phyloP scores from a whole-genome alignment of 139 green algal species.

The Diplosphaera chodatii region DNA sequence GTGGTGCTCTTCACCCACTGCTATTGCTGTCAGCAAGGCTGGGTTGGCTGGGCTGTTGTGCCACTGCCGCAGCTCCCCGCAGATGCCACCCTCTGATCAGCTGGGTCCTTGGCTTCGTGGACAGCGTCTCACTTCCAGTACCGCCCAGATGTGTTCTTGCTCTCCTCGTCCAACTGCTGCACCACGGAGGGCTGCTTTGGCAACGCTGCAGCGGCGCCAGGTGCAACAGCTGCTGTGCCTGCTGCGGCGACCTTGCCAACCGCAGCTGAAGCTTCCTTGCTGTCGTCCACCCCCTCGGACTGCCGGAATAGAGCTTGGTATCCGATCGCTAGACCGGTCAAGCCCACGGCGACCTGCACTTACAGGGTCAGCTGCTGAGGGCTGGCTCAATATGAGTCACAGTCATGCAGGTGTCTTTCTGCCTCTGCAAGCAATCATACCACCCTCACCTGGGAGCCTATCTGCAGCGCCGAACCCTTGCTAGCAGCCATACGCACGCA shows the following conservation, averaged over 20 bases:
- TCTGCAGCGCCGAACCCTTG: slow-evolving; percentile 23
- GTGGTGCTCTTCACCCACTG: not conserved
- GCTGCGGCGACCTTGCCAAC: not conserved
- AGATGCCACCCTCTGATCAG: too few relatives aligned
- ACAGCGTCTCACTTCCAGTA: slow-evolving; percentile 10
- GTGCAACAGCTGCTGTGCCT: not conserved
- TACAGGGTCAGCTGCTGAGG: too few relatives aligned
- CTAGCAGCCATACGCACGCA: slow-evolving; percentile 25
- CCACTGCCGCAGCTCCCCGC: too few relatives aligned
- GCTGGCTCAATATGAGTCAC: too few relatives aligned
- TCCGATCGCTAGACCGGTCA: not conserved
- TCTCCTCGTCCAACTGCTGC: not conserved
- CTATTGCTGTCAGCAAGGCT: too few relatives aligned
- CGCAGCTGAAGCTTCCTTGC: not conserved
- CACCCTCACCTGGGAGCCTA: slow-evolving; percentile 28
- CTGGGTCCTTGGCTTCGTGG: too few relatives aligned
- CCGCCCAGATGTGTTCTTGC: slow-evolving; percentile 14
- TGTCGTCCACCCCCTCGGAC: not conserved
- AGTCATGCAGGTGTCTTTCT: too few relatives aligned
- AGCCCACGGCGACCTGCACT: not conserved
- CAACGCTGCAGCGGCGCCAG: not conserved
- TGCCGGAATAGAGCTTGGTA: not conserved
- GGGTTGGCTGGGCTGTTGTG: too few relatives aligned
- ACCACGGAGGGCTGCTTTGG: not conserved
- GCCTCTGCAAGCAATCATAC: too few relatives aligned